Evolutionary conservation across 2,329 filamentous ascomycete species (phyloP).

Genomic region (Sarocladiaceae sp.): DNA sequence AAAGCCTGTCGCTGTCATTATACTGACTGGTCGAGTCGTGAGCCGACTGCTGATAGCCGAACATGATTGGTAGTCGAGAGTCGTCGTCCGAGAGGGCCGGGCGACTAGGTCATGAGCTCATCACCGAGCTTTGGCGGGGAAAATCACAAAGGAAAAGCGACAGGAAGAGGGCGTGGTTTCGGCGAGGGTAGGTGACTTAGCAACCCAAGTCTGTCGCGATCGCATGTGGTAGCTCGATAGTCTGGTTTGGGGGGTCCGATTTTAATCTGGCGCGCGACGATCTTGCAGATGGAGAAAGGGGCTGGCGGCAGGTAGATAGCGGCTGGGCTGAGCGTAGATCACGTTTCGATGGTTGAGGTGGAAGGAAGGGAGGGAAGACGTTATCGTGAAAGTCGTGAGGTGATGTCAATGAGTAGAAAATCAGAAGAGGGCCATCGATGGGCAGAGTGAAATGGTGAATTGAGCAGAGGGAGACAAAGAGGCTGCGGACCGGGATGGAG

Average conservation of each 20-base stretch:
- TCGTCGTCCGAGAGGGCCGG: not conserved
- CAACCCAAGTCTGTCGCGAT: no score
- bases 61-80: not conserved
- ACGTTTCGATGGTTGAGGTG: no score
- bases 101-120: constrained; percentile 1
- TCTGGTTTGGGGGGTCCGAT: constrained; percentile 1
- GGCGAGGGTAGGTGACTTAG: no score
- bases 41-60: not conserved
- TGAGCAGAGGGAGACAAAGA: no score
- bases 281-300: not conserved
- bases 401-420: no score
- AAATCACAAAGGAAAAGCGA: no score
- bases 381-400: no score
- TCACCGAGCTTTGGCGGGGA: not conserved
- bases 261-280: constrained; percentile 9
- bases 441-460: no score
- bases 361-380: no score
- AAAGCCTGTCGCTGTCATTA: not conserved
- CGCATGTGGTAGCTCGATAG: constrained; percentile 2
- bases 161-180: not conserved
- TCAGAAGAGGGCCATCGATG: no score
- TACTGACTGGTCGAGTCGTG: constrained; percentile 10
- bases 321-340: not conserved
- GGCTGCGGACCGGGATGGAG: no score
- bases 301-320: not conserved